Evolutionary conservation across 192 early-diverging fungal species (phyloP).

Genomic region (Coemansia nantahalensis): DNA sequence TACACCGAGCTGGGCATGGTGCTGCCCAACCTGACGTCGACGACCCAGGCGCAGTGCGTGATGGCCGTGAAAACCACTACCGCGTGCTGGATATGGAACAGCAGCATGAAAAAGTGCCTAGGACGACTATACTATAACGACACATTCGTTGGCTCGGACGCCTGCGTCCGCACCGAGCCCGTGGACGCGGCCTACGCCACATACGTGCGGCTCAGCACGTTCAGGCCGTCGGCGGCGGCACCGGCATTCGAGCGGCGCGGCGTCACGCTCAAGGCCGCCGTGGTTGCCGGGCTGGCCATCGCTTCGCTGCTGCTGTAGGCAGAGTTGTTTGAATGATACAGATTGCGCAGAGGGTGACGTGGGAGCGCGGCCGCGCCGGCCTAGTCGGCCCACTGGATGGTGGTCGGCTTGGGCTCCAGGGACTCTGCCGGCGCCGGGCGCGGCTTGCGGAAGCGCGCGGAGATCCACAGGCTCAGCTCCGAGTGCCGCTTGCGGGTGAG

Average conservation of each 20-base stretch:
- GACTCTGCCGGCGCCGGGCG: slow-evolving; percentile 1
- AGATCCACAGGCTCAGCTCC: slow-evolving; percentile 11
- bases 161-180: slow-evolving; percentile 19
- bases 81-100: slow-evolving; percentile 45
- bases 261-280: slow-evolving; percentile 8
- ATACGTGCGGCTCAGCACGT: slow-evolving; percentile 26
- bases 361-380: no score
- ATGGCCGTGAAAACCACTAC: slow-evolving; percentile 29
- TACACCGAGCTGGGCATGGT: slow-evolving; percentile 17
- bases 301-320: slow-evolving; percentile 4
- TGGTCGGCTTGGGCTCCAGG: slow-evolving; percentile 4
- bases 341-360: no score
- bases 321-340: no score
- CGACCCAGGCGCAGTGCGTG: slow-evolving; percentile 44
- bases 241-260: background rate
- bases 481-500: slow-evolving; percentile 5
- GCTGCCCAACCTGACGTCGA: slow-evolving; percentile 21
- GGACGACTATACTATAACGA: slow-evolving; percentile 11
- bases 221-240: slow-evolving; percentile 5
- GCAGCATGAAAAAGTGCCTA: slow-evolving; percentile 11
- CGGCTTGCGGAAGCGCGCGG: slow-evolving; percentile 5
- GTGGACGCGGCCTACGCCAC: slow-evolving; percentile 16
- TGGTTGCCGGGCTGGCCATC: slow-evolving; percentile 8
- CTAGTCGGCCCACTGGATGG: slow-evolving; percentile 10
- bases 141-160: slow-evolving; percentile 11